Evolutionary conservation across 768 basidiomycete genomes (phyloP).

Genomic region (Mycena amicta): DNA sequence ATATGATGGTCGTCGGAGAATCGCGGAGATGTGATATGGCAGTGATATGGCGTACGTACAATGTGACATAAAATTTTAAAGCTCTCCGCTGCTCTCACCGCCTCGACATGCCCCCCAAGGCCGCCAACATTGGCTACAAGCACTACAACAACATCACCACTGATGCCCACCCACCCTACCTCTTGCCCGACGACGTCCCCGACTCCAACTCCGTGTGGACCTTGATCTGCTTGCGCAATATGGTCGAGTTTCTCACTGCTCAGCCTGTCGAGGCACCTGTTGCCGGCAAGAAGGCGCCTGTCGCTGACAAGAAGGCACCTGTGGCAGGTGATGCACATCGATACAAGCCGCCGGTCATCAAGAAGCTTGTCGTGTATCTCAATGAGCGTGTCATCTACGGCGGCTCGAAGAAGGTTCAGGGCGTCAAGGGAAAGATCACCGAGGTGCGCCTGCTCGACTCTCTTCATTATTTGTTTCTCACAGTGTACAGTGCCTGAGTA

Average conservation of each 20-base stretch:
- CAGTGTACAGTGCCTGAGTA: background rate
- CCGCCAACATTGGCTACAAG: background rate
- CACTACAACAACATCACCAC: background rate
- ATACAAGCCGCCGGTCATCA: background rate
- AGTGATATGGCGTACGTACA: background rate
- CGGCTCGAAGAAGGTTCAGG: background rate
- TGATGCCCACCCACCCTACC: background rate
- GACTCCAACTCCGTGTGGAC: background rate
- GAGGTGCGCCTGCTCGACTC: background rate
- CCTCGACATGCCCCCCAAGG: background rate
- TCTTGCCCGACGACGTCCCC: background rate
- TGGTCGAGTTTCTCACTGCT: background rate
- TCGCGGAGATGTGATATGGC: too few relatives aligned
- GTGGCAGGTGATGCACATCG: background rate
- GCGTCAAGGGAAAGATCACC: background rate
- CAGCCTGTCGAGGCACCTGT: too few relatives aligned
- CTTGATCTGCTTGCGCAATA: background rate
- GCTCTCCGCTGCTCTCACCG: background rate
- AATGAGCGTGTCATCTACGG: background rate
- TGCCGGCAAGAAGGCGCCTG: too few relatives aligned
- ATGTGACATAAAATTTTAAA: background rate
- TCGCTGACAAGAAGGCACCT: too few relatives aligned
- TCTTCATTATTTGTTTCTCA: background rate
- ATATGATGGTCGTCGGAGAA: background rate
- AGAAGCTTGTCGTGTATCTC: background rate